Evolutionary conservation across 345 rosid genomes (phyloP).

Genomic region (Heritiera fomes): DNA sequence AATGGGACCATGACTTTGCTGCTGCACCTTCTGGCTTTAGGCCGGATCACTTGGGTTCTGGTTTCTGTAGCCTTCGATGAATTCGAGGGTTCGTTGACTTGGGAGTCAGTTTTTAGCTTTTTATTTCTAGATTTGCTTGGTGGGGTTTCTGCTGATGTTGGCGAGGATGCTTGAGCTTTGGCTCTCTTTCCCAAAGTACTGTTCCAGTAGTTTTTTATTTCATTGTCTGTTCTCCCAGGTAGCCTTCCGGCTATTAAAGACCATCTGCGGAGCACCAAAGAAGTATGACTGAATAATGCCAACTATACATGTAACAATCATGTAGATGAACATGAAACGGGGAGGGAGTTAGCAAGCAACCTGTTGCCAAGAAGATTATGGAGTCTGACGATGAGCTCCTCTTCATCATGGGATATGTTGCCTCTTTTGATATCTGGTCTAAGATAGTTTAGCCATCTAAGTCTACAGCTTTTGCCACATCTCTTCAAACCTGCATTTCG

Average conservation of each 20-base stretch:
- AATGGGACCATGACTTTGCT: conserved; percentile 27
- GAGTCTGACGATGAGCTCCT: conserved; percentile 8
- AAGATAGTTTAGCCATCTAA: conserved; percentile 13
- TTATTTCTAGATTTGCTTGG: neutral
- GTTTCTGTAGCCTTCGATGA: neutral
- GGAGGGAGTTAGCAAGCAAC: neutral
- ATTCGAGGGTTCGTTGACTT: neutral
- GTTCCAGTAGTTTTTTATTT: conserved; percentile 15
- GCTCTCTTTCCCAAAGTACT: conserved; percentile 16
- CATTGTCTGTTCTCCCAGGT: conserved; percentile 13
- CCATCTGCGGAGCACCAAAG: neutral
- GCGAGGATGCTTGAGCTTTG: conserved; percentile 15
- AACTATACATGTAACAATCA: neutral
- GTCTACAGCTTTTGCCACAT: conserved; percentile 13
- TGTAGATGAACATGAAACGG: neutral
- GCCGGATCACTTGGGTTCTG: conserved; percentile 31
- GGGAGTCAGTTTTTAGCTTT: neutral
- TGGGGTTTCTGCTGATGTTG: neutral
- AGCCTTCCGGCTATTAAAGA: conserved; percentile 15
- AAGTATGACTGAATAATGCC: neutral
- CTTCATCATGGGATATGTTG: conserved; percentile 7
- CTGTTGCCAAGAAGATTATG: conserved; percentile 17
- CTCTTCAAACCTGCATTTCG: conserved; percentile 12
- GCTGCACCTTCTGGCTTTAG: conserved; percentile 38
- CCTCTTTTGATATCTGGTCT: conserved; percentile 13